phyloP scores from a whole-genome alignment of 257 asterid genomes.

The Anisodus acutangulus region DNA sequence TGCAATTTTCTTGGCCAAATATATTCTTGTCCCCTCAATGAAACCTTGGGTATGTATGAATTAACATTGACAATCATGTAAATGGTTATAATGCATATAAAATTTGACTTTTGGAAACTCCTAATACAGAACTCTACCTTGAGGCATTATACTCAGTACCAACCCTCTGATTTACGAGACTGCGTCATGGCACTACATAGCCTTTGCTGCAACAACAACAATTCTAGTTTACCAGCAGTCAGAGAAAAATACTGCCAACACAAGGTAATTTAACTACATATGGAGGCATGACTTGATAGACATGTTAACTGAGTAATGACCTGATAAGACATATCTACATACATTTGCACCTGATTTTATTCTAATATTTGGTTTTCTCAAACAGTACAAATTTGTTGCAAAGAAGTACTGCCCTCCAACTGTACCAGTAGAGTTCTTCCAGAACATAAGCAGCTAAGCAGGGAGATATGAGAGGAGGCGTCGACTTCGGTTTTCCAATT shows the following conservation, averaged over 20 bases:
- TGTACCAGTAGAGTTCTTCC: slow-evolving; percentile 76
- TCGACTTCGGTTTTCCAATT: slow-evolving; percentile 27
- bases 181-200: slow-evolving; percentile 52
- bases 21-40: slow-evolving; percentile 44
- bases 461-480: not conserved
- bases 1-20: slow-evolving; percentile 56
- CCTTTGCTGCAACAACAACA: slow-evolving; percentile 40
- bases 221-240: slow-evolving; percentile 75
- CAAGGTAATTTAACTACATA: slow-evolving; percentile 52
- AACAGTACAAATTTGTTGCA: slow-evolving; percentile 97
- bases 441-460: slow-evolving; percentile 53
- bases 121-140: slow-evolving; percentile 58
- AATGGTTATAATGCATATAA: not conserved
- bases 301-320: no score
- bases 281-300: not conserved
- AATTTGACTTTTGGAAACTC: not conserved
- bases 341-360: not conserved
- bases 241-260: slow-evolving; percentile 96
- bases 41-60: slow-evolving; percentile 62
- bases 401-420: slow-evolving; percentile 87
- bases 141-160: slow-evolving; percentile 49
- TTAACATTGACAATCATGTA: not conserved
- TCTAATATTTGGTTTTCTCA: slow-evolving; percentile 27
- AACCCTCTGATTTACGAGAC: slow-evolving; percentile 51
- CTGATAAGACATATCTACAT: not conserved